A percentile compares a stretch with the other conserved stretches of the same genome.
Evolutionary conservation across 176 grass and related monocot species (phyloP).

Genomic region (Ensete ventricosum): DNA sequence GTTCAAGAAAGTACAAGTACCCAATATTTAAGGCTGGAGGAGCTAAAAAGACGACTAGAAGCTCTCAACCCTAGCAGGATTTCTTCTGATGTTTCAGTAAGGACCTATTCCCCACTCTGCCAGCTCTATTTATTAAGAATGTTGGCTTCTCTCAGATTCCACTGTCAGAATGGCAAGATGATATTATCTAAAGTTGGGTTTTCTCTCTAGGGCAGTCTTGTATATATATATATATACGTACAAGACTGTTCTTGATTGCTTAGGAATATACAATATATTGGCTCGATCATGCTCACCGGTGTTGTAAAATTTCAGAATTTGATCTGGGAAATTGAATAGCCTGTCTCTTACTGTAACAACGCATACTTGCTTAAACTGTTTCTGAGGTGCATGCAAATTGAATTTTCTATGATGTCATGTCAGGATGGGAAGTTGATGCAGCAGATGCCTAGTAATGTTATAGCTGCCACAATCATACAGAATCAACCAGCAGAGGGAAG

Average conservation of each 20-base stretch:
- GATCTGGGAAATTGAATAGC: background rate
- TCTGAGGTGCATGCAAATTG: background rate
- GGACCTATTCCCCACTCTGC: constrained; percentile 13
- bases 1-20: constrained; percentile 75
- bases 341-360: background rate
- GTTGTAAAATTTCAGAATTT: background rate
- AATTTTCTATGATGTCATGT: constrained; percentile 4
- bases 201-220: too few relatives aligned
- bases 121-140: constrained; percentile 1
- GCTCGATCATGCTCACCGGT: background rate
- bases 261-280: background rate
- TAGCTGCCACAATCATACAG: background rate
- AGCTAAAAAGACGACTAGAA: constrained; percentile 76
- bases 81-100: constrained; percentile 54
- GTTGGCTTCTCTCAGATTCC: background rate
- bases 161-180: background rate
- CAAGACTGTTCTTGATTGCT: too few relatives aligned
- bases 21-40: constrained; percentile 74
- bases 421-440: constrained; percentile 31
- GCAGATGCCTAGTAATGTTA: constrained; percentile 22
- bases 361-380: background rate
- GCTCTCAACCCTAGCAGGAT: constrained; percentile 56
- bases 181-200: background rate
- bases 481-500: constrained; percentile 17
- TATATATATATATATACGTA: too few relatives aligned